Percentiles rank a stretch among this genome's conserved stretches.
phyloP scores from a whole-genome alignment of 169 alveolate genomes.

The Eimeria falciformis region DNA sequence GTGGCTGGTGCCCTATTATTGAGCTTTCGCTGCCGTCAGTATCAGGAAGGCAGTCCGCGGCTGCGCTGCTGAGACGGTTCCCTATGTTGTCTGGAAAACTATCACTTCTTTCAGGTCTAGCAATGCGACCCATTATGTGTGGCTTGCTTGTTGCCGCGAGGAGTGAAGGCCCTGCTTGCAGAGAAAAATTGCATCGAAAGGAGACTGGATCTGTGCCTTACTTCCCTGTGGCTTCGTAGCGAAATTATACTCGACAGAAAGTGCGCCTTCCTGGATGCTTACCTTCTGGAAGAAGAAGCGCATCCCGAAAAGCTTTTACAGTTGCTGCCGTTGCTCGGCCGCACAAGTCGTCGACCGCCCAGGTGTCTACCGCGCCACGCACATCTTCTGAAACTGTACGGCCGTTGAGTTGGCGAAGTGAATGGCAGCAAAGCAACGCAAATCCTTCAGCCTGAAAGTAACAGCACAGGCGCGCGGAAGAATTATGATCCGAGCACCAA shows the following conservation, averaged over 20 bases:
- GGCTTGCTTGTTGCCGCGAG: not conserved
- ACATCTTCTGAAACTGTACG: conserved; percentile 45
- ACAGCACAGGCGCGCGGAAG: not conserved
- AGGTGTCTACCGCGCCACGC: conserved; percentile 46
- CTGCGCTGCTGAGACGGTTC: too few relatives aligned
- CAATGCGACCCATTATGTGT: conserved; percentile 2
- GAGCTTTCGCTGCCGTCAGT: too few relatives aligned
- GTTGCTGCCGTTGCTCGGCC: conserved; percentile 67
- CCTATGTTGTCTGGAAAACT: too few relatives aligned
- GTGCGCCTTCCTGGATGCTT: not conserved
- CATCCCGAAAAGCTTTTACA: conserved; percentile 45
- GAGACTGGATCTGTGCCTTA: too few relatives aligned
- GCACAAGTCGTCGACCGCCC: conserved; percentile 44
- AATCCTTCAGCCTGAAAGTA: conserved; percentile 60
- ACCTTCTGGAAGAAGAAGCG: conserved; percentile 38
- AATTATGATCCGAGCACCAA: not conserved
- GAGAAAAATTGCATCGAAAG: too few relatives aligned
- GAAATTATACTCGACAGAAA: too few relatives aligned
- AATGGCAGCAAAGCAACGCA: conserved; percentile 25
- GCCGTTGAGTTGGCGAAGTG: conserved; percentile 30
- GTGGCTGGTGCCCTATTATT: too few relatives aligned
- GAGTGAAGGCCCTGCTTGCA: not conserved
- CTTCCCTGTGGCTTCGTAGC: too few relatives aligned
- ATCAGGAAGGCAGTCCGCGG: too few relatives aligned
- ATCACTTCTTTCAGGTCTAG: too few relatives aligned